Evolutionary conservation across 805 yeast species (phyloP).

Genomic region (Zygotorulaspora florentina): DNA sequence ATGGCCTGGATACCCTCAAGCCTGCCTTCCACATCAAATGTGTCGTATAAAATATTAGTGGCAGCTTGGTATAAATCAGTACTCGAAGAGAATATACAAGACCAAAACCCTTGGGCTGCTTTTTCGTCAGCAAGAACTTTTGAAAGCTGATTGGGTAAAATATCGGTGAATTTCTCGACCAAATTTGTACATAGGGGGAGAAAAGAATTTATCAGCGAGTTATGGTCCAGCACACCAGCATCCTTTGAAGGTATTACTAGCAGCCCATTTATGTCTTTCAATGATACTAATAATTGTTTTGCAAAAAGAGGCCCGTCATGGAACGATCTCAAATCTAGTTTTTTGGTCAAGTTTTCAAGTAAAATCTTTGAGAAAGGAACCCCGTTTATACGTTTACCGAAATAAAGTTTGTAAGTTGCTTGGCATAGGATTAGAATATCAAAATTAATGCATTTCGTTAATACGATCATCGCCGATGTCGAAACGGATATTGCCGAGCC

Average conservation of each 20-base stretch:
- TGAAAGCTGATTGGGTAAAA: constrained; percentile 36
- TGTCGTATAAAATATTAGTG: constrained; percentile 65
- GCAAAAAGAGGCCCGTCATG: constrained; percentile 34
- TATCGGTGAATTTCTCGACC: constrained; percentile 40
- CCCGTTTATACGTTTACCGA: constrained; percentile 27
- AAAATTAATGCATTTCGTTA: constrained; percentile 42
- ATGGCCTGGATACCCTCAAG: constrained; percentile 64
- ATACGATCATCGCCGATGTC: constrained; percentile 36
- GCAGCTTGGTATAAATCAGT: constrained; percentile 60
- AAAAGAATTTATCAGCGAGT: constrained; percentile 27
- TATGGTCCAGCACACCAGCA: constrained; percentile 24
- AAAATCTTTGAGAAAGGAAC: constrained; percentile 32
- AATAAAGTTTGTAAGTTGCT: constrained; percentile 36
- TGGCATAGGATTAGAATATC: constrained; percentile 45
- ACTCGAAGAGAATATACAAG: constrained; percentile 64
- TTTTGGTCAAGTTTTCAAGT: constrained; percentile 29
- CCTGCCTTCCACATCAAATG: constrained; percentile 76
- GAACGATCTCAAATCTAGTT: constrained; percentile 25
- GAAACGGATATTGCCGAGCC: constrained; percentile 32
- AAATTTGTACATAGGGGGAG: constrained; percentile 34
- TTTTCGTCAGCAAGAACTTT: constrained; percentile 39
- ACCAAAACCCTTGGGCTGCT: constrained; percentile 64
- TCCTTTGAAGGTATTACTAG: constrained; percentile 24
- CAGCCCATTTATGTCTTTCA: constrained; percentile 33
- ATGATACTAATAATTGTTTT: constrained; percentile 27